Evolutionary conservation across 106 monocot species (phyloP).

Genomic region (Agapanthus africanus): DNA sequence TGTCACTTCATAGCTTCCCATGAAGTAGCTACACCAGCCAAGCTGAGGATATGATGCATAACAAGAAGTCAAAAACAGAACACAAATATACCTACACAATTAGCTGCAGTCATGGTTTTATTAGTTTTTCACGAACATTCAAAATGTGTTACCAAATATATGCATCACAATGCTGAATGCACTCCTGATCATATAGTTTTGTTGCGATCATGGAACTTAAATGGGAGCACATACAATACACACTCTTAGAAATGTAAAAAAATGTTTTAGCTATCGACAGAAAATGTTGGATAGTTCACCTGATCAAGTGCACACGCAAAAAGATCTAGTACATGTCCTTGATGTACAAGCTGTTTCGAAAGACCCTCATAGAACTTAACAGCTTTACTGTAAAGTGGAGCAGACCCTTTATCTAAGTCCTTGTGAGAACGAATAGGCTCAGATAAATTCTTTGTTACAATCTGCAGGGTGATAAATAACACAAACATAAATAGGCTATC

Average conservation of each 20-base stretch:
- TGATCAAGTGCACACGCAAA: slow-evolving; percentile 99
- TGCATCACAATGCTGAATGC: background rate
- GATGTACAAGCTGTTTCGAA: slow-evolving; percentile 94
- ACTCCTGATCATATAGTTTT: too few species aligned
- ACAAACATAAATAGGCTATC: background rate
- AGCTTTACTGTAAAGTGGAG: slow-evolving; percentile 72
- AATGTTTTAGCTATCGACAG: background rate
- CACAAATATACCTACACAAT: background rate
- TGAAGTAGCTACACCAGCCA: background rate
- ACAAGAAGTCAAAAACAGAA: background rate
- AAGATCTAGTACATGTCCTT: slow-evolving; percentile 95
- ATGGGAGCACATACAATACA: background rate
- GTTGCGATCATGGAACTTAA: background rate
- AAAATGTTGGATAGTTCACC: slow-evolving; percentile 26
- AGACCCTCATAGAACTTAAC: slow-evolving; percentile 83
- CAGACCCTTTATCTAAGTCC: slow-evolving; percentile 81
- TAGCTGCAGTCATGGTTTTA: background rate
- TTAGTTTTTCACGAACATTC: too few species aligned
- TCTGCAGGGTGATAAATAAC: slow-evolving; percentile 36
- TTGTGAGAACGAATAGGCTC: slow-evolving; percentile 99
- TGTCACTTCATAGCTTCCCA: too few species aligned
- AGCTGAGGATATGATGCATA: background rate
- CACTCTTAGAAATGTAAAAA: too few species aligned
- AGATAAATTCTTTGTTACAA: slow-evolving; percentile 71
- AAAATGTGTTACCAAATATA: background rate